Conservation (phyloP, 805 yeast species). For the Kluyveromyces aestuarii region DNA sequence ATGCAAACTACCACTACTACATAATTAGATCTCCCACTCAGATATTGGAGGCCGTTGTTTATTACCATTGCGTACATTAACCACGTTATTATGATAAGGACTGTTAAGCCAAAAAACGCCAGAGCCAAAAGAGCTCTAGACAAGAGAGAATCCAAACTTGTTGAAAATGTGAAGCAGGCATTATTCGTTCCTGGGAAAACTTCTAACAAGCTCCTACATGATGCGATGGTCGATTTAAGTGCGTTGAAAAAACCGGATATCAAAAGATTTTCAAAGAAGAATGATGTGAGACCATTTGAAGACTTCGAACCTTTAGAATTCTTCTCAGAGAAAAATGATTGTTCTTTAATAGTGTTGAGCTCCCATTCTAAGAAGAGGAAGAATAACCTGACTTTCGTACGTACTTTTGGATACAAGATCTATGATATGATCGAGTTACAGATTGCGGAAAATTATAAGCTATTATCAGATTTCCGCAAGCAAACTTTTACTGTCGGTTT, state of each 20-base stretch:
- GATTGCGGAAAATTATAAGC: slow-evolving; percentile 57
- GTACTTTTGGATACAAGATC: slow-evolving; percentile 84
- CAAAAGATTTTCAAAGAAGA: slow-evolving; percentile 81
- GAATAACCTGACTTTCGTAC: slow-evolving; percentile 74
- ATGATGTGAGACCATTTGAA: slow-evolving; percentile 87
- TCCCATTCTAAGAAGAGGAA: slow-evolving; percentile 87
- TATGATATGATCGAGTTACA: slow-evolving; percentile 92
- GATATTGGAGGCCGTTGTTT: not conserved
- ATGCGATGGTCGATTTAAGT: slow-evolving; percentile 79
- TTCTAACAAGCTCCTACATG: slow-evolving; percentile 71
- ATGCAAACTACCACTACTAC: not conserved
- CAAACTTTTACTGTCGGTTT: slow-evolving; percentile 78
- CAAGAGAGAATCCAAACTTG: slow-evolving; percentile 76
- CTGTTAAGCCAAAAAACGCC: slow-evolving; percentile 82
- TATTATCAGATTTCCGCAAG: slow-evolving; percentile 72
- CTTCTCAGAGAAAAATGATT: slow-evolving; percentile 89
- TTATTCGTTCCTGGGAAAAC: slow-evolving; percentile 86
- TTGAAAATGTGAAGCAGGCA: slow-evolving; percentile 85
- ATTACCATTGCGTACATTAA: not conserved
- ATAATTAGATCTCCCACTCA: not conserved
- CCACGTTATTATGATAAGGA: slow-evolving; percentile 26
- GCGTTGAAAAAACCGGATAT: slow-evolving; percentile 86
- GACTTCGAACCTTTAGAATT: slow-evolving; percentile 80
- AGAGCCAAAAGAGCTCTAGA: slow-evolving; percentile 92
- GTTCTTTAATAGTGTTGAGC: slow-evolving; percentile 72